A percentile compares a stretch with the other conserved stretches of the same genome.
These are phyloP conservation scores for Chiua virens DNA, from an alignment of 768 basidiomycete species.

Conservation along the genomic window DNA sequence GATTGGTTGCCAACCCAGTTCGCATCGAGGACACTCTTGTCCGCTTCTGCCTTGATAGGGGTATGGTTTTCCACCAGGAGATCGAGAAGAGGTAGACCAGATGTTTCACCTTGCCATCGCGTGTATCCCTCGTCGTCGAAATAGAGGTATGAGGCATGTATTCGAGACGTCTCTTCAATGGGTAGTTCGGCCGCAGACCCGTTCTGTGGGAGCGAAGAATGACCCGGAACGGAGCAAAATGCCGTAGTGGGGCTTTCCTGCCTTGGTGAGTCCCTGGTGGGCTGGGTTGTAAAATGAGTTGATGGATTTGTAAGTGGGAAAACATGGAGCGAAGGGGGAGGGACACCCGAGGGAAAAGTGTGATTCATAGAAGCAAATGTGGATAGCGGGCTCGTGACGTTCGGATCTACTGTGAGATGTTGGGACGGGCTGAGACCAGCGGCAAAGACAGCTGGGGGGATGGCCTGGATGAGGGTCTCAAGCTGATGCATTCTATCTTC, in stretches of 20 bases:
- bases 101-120: constrained; percentile 91
- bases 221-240: constrained; percentile 42
- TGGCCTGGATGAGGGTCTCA: constrained; percentile 81
- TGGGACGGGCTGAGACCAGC: constrained; percentile 43
- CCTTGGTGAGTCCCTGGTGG: constrained; percentile 43
- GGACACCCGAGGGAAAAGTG: constrained; percentile 55
- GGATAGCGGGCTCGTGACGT: constrained; percentile 32
- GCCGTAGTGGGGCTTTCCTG: constrained; percentile 45
- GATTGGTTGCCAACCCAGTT: constrained; percentile 33
- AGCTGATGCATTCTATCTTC: constrained; percentile 90
- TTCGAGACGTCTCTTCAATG: constrained; percentile 57
- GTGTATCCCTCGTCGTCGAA: constrained; percentile 87
- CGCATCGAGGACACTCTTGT: constrained; percentile 25
- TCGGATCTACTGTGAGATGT: constrained; percentile 36
- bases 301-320: constrained; percentile 83
- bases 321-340: constrained; percentile 75
- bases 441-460: constrained; percentile 77
- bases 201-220: constrained; percentile 29
- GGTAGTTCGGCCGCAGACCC: constrained; percentile 40
- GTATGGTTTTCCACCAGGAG: constrained; percentile 73
- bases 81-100: constrained; percentile 86
- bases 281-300: constrained; percentile 62
- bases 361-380: constrained; percentile 43
- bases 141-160: constrained; percentile 81
- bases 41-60: constrained; percentile 36